Evolutionary conservation across 2,329 filamentous ascomycete genomes (phyloP).

Genomic region (Monascus ruber): DNA sequence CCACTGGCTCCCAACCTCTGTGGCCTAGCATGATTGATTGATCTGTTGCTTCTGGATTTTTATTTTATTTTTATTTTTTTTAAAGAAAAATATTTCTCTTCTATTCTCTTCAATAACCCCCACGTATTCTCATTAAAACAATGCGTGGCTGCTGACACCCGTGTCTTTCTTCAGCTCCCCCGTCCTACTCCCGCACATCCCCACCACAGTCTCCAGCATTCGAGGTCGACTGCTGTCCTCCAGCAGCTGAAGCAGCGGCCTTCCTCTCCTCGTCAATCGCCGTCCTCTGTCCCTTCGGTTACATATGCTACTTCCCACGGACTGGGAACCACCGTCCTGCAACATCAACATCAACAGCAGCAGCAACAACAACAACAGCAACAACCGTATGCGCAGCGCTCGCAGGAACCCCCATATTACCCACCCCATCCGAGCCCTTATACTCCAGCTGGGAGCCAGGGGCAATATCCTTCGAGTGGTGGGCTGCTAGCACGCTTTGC

Average conservation of each 20-base stretch:
- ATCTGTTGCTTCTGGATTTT: too few relatives aligned
- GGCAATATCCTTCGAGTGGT: conserved; percentile 82
- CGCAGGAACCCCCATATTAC: conserved; percentile 61
- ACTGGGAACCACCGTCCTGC: conserved; percentile 32
- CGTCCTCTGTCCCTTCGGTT: conserved; percentile 16
- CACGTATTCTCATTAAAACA: too few relatives aligned
- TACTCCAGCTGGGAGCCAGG: conserved; percentile 67
- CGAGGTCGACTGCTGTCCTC: conserved; percentile 15
- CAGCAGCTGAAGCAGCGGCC: conserved; percentile 27
- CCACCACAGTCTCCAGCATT: conserved; percentile 16
- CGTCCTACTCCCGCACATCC: too few relatives aligned
- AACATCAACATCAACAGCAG: conserved; percentile 37
- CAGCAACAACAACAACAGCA: conserved; percentile 35
- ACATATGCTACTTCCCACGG: conserved; percentile 20
- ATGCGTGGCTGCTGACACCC: too few relatives aligned
- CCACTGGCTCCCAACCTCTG: too few relatives aligned
- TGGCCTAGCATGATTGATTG: too few relatives aligned
- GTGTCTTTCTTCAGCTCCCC: too few relatives aligned
- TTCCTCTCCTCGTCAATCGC: conserved; percentile 54
- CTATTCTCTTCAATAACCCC: too few relatives aligned
- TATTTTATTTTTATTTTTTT: too few relatives aligned
- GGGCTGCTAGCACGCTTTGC: conserved; percentile 28
- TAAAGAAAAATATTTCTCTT: too few relatives aligned
- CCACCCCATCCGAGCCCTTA: conserved; percentile 71
- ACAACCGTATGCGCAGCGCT: conserved; percentile 56